phyloP scores from a whole-genome alignment of 805 yeast genomes.

The Blastobotrys mokoenaii region DNA sequence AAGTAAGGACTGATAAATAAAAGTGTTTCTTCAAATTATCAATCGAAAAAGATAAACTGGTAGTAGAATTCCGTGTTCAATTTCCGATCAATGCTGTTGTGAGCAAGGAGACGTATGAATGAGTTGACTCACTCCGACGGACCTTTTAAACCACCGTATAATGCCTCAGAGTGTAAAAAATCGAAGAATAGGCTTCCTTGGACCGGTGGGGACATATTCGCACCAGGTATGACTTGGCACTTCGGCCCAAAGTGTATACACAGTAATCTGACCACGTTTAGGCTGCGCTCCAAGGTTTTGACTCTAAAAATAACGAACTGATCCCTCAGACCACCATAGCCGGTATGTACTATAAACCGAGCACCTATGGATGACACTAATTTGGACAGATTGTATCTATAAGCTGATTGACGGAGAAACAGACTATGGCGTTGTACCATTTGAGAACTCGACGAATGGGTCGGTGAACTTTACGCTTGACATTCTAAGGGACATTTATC shows the following conservation, averaged over 20 bases:
- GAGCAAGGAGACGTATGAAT: too few species aligned
- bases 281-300: conserved; percentile 43
- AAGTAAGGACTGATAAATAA: too few species aligned
- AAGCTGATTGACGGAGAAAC: conserved; percentile 38
- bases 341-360: conserved; percentile 34
- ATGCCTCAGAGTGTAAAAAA: background rate
- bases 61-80: too few species aligned
- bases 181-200: conserved; percentile 50
- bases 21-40: too few species aligned
- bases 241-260: background rate
- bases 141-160: background rate
- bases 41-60: too few species aligned
- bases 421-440: conserved; percentile 76
- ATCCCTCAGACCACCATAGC: conserved; percentile 20
- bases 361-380: conserved; percentile 32
- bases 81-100: too few species aligned
- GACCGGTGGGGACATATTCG: conserved; percentile 90
- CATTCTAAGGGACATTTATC: conserved; percentile 47
- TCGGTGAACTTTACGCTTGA: conserved; percentile 84
- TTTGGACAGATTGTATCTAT: conserved; percentile 58
- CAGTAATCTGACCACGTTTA: conserved; percentile 10
- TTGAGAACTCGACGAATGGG: conserved; percentile 93
- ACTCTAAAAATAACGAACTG: conserved; percentile 16
- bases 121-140: background rate
- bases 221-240: conserved; percentile 49